These are phyloP conservation scores for Colletotrichum eremochloae DNA, from an alignment of 2,329 filamentous ascomycete genomes.

Conservation along the genomic window DNA sequence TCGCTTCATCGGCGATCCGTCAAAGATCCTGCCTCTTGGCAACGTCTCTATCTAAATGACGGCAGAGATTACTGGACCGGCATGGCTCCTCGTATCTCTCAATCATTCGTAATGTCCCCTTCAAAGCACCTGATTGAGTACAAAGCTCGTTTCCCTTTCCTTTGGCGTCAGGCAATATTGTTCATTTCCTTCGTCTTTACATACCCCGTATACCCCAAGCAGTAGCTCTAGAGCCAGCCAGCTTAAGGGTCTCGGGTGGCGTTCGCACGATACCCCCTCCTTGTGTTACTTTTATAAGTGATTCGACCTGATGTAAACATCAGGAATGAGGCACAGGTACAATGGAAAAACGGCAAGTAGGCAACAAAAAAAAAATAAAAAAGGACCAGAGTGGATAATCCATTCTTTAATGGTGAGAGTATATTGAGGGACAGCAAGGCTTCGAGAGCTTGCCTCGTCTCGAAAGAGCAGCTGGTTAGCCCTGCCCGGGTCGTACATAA, in stretches of 20 bases:
- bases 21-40: slow-evolving; percentile 72
- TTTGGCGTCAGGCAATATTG: slow-evolving; percentile 29
- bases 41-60: slow-evolving; percentile 55
- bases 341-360: slow-evolving; percentile 41
- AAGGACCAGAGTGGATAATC: slow-evolving; percentile 18
- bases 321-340: slow-evolving; percentile 36
- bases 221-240: slow-evolving; percentile 23
- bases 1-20: slow-evolving; percentile 73
- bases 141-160: slow-evolving; percentile 16
- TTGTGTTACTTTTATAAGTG: slow-evolving; percentile 41
- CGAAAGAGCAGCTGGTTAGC: slow-evolving; percentile 24
- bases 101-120: slow-evolving; percentile 17
- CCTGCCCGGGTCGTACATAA: slow-evolving; percentile 25
- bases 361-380: slow-evolving; percentile 31
- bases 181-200: slow-evolving; percentile 38
- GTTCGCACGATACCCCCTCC: slow-evolving; percentile 40
- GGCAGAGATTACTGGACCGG: slow-evolving; percentile 14
- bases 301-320: slow-evolving; percentile 28
- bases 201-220: slow-evolving; percentile 19
- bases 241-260: slow-evolving; percentile 24
- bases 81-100: slow-evolving; percentile 11
- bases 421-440: slow-evolving; percentile 12
- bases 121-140: slow-evolving; percentile 17
- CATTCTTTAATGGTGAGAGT: slow-evolving; percentile 17
- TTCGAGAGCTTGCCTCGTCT: slow-evolving; percentile 5